Percentiles rank a stretch among this genome's conserved stretches.
These are phyloP conservation scores for Byssoonygena ceratinophila DNA, from an alignment of 2,329 filamentous ascomycete genomes.

Conservation along the genomic window DNA sequence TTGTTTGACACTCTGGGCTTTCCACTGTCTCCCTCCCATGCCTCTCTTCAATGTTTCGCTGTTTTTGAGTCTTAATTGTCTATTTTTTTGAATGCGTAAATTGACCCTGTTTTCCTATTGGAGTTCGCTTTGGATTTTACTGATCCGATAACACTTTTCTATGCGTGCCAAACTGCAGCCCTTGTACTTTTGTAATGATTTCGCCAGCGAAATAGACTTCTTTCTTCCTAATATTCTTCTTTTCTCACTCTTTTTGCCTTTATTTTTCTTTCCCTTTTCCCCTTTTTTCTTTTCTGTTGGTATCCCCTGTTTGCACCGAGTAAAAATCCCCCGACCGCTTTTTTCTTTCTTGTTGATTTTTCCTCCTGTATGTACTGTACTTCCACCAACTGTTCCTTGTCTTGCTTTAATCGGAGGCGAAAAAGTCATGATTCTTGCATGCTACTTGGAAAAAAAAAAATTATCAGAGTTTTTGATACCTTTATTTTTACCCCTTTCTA, in stretches of 20 bases:
- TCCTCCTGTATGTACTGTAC: neutral
- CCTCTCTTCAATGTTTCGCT: too few species aligned
- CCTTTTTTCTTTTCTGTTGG: conserved; percentile 5
- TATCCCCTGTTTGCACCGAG: neutral
- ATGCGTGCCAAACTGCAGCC: too few species aligned
- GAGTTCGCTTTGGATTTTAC: neutral
- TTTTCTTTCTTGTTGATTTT: too few species aligned
- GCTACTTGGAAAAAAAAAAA: too few species aligned
- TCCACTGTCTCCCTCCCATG: too few species aligned
- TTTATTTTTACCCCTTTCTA: too few species aligned
- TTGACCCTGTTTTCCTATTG: neutral
- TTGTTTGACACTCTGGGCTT: neutral
- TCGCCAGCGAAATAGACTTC: conserved; percentile 25
- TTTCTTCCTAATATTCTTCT: neutral
- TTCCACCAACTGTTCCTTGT: neutral
- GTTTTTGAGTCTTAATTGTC: neutral
- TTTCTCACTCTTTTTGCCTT: neutral
- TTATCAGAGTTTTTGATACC: too few species aligned
- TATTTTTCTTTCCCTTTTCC: neutral
- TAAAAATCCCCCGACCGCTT: too few species aligned
- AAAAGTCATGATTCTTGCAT: neutral
- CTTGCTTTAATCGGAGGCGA: neutral
- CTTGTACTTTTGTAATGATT: conserved; percentile 1
- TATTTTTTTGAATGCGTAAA: too few species aligned
- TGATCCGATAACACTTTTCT: too few species aligned